A percentile compares a stretch with the other conserved stretches of the same genome.
phyloP scores from a whole-genome alignment of 75 land plant species.

The Picea glauca region DNA sequence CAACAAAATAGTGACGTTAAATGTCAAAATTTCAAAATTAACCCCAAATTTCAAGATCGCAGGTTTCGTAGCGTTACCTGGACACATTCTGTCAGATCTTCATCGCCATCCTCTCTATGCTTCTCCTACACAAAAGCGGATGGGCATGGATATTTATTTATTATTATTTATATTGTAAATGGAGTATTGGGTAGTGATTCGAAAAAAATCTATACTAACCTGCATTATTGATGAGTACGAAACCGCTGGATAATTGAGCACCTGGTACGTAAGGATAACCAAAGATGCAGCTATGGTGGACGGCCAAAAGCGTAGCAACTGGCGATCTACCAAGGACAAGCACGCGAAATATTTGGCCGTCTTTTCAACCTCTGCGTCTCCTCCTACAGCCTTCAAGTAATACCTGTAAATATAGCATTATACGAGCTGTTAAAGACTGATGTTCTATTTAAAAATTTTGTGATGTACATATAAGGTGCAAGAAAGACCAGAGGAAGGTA shows the following conservation, averaged over 20 bases:
- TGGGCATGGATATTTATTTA: not conserved
- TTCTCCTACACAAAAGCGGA: conserved; percentile 23
- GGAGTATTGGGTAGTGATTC: not conserved
- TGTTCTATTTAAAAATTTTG: not conserved
- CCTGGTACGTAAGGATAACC: conserved; percentile 40
- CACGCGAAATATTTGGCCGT: conserved; percentile 37
- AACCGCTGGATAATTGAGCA: conserved; percentile 12
- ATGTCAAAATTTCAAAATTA: not conserved
- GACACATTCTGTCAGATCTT: conserved; percentile 52
- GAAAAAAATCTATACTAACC: conserved; percentile 17
- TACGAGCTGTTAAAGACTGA: not conserved
- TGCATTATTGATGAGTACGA: conserved; percentile 32
- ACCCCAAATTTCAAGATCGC: not conserved
- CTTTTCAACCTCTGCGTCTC: conserved; percentile 31
- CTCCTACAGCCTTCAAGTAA: conserved; percentile 56
- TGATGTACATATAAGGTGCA: not conserved
- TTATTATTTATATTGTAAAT: not conserved
- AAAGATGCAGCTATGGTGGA: conserved; percentile 62
- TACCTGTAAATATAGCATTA: conserved; percentile 26
- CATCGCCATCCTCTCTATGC: conserved; percentile 27
- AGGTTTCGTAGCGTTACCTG: conserved; percentile 19
- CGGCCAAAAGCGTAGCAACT: conserved; percentile 47
- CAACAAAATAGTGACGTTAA: not conserved
- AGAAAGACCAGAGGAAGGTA: conserved; percentile 56
- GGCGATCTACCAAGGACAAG: conserved; percentile 39